Base-by-base conservation (phyloP, 331 rosid species). In the Spiraea crenata region DNA sequence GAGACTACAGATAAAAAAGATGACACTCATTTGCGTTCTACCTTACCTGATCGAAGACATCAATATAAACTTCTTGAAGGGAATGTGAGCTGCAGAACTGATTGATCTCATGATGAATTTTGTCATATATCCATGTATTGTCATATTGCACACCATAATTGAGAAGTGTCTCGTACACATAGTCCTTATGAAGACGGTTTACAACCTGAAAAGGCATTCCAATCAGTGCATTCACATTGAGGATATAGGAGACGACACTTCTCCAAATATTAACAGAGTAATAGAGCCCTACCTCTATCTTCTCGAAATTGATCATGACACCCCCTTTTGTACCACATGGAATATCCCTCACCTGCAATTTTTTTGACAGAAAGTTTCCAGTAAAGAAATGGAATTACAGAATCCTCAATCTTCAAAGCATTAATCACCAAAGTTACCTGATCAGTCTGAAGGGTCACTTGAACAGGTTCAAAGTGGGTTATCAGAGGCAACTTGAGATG, bases 281-380 rank as follows among this genome's bases (percentile, higher is more conserved):
- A 11, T 17, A 40, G 54, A 48, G 65, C 41, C 58, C 15, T 74
- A 93, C 99, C 92, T 93, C 96, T 38, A 93, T 91, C 89, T 93
- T 93, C 79, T 74, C 96, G 66, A 93, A 93, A 73, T 51, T 85
- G 63, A 93, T 93, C 97, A 91, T 91, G 63, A 93, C 97, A 70
- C 93, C 99, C 64, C 99, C 99, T 83, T 93, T 93, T 12, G 99
- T 91, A 74, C 97, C 99, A 1, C 99, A 93, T 16, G 99, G 90
- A 86, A 93, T 89, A 79, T 91, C 88, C 78, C 83, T 91, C 73
- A 93, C 96, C 96, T 91, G 82, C 66, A 84, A 75, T 46, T 19
- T 41, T 47, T n/a, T 1, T 7, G 40, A 50, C 55, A 63, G 39
- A 63, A 38, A 37, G 39, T 8, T 52, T 41, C 42, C 15, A 66